Conservation (phyloP, 2,329 filamentous ascomycete species). For the Dothideomycetes sp. region DNA sequence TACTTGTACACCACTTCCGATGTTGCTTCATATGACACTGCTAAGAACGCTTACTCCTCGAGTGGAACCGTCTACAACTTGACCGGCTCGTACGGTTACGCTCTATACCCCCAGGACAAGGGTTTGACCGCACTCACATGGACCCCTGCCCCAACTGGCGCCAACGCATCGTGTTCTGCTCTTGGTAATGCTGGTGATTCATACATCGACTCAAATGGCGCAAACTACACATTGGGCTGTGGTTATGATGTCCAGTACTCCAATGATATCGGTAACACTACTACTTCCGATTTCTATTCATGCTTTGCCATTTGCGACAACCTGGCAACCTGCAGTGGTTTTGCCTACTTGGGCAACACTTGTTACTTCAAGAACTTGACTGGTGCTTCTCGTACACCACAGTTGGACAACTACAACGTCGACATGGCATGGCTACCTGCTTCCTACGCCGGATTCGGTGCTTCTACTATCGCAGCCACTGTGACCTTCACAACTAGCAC, state of each 20-base stretch:
- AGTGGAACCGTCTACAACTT: slow-evolving; percentile 12
- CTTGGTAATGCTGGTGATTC: slow-evolving; percentile 11
- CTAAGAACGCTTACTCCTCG: not conserved
- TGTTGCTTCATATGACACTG: slow-evolving; percentile 9
- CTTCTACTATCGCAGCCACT: slow-evolving; percentile 7
- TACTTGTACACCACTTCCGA: slow-evolving; percentile 13
- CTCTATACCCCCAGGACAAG: slow-evolving; percentile 14
- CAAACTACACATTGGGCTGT: slow-evolving; percentile 15
- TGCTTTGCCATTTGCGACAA: slow-evolving; percentile 16
- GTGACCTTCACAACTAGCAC: slow-evolving; percentile 11
- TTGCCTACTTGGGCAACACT: slow-evolving; percentile 14
- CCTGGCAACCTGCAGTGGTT: slow-evolving; percentile 12
- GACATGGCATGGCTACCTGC: slow-evolving; percentile 14
- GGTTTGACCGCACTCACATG: slow-evolving; percentile 9
- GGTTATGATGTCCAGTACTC: slow-evolving; percentile 15
- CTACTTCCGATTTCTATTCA: slow-evolving; percentile 16
- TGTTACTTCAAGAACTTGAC: slow-evolving; percentile 16
- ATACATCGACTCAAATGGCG: slow-evolving; percentile 7
- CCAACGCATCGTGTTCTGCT: slow-evolving; percentile 10
- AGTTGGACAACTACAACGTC: slow-evolving; percentile 12
- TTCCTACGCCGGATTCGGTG: slow-evolving; percentile 14
- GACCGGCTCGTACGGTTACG: slow-evolving; percentile 14
- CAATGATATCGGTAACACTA: slow-evolving; percentile 14
- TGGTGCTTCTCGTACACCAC: slow-evolving; percentile 11
- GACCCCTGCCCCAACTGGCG: slow-evolving; percentile 13